Base-by-base conservation (phyloP, 1,139 yeast species). In the Taphrina betulina region DNA sequence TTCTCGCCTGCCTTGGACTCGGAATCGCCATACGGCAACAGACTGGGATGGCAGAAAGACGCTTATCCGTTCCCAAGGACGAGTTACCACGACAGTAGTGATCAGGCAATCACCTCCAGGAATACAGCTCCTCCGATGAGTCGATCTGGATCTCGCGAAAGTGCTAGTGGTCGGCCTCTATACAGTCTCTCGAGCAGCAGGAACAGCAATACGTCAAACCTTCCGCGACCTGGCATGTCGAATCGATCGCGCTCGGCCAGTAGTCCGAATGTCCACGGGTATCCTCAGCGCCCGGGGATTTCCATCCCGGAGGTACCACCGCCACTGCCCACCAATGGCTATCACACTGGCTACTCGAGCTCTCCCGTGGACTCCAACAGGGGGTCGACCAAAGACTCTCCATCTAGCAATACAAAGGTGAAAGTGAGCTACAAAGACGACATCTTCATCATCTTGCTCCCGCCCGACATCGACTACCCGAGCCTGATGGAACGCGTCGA, bases 361-460 rank as follows among this genome's bases (percentile, higher is more conserved):
- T 16, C 43, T 3, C 35, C 22, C 33, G 33, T 26, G 22, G 37
- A 35, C 44, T 12, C 59, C 45, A 12, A 24, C 45, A 26, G 10
- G 10, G 17, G 20, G 19, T 12, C n/a, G 16, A 12, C 29, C 7
- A 24, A 43, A 16, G 10, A 29, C 20, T 43, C 48, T 5, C 29
- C 42, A 3, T 22, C 35, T 17, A 55, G 53, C 8, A 34, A 58
- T 16, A 74, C 83, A 59, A 80, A 78, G 65, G 71, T 84, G 38
- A 67, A 71, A 57, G 71, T 75, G 59, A 70, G 74, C 45, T 72
- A 68, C 33, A 74, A 71, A 60, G 74, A 69, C 71, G 72, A 66
- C 60, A 75, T 73, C 16, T 71, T 77, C 52, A 67, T 75, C 57
- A 61, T 77, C 17, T 70, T 77, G 36, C 82, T 84, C 1, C 74